Evolutionary conservation across 352 stramenopile genomes (phyloP), one percentile per base, ranked within the genome.

Genomic region (Phytophthora constricta): DNA sequence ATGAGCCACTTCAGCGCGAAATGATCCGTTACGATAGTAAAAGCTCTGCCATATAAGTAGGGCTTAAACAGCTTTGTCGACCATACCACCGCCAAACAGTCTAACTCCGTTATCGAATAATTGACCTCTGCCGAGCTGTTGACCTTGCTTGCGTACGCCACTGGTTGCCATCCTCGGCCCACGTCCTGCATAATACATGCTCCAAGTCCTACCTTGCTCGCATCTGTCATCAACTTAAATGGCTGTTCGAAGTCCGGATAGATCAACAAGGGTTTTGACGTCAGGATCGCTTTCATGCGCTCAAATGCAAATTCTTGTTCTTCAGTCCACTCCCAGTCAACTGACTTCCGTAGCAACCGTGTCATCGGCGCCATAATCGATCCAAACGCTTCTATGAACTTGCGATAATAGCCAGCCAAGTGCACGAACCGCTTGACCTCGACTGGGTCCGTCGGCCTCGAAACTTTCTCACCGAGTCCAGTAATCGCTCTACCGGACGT

Each of bases 351-450:
- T 22, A 72, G 22, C 20, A 80, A 25, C 33, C 27, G 14, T 1
- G 68, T 72, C 17, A 74, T 28, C 1, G 72, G 62, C 2, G 41
- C 37, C 28, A 59, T 39, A 11, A 57, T 67, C 1, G 22, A 13
- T 5, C 62, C 66, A 22, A 75, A 79, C 2, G 47, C 53, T 11
- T 51, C 14, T 0, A 77, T 20, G 33, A 77, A 73, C 17, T 62
- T 54, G 3, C 69, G 19, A 20, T 67, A 66, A 22, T 37, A 37
- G 31, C 31, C 31, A 7, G 31, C 31, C 7, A 37, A 11, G 13
- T 37, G 31, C 31, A 37, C 31, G 13, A 37, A 37, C 7, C 31
- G 7, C 31, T 11, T 7, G 7, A 37, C 31, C 13, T 37, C 31
- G 7, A 7, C 7, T 11, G 7, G 7, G 31, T 37, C 13, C 31